Base-by-base conservation (phyloP, 108 stramenopile species). In the Pseudonitzschia multistriata region DNA sequence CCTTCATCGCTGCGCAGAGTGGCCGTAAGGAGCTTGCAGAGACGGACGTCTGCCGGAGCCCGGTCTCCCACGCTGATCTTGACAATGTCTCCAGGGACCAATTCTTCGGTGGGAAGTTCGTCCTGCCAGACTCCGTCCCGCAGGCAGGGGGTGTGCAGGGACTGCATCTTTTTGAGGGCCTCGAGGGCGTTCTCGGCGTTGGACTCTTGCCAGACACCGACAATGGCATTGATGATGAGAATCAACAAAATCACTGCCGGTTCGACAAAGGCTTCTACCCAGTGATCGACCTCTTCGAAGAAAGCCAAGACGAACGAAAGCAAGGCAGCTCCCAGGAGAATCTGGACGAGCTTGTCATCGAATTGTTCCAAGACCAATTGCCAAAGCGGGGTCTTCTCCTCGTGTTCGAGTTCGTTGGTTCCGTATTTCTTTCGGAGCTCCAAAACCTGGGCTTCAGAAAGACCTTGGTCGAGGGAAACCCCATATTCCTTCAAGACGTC, bases 11-110 rank as follows among this genome's bases (percentile, higher is more conserved):
- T 81, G 81, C 25, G 91, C 77, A 62, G 98, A 54, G 72, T 91
- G 83, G 59, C 74, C 0, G 57, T 59, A 30, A 33, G 71, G 33
- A 87, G 80, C 27, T 79, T 71, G 31, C 97, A 50, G 76, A 98
- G 79, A 66, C 97, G 89, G 17, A 96, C 45, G 79, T 98, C 98
- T 11, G 92, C 88, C n/a, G 97, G 95, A 36, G 93, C 74, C 47
- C 80, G 80, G 70, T 95, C 93, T 21, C 97, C 97, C 17, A 76
- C 54, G 14, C 72, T 69, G 21, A 97, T 66, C n/a, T 80, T 47
- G 66, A 90, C 82, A 40, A 90, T 50, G 67, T 93, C 92, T 30
- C 92, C 92, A 45, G 89, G 89, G 37, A 93, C 92, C 36, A 93
- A 61, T 1, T 87, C 79, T 29, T 50, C 68, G 24, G 88, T 80